phyloP scores from a whole-genome alignment of 176 grass and related monocot genomes.

The Ananas comosus region DNA sequence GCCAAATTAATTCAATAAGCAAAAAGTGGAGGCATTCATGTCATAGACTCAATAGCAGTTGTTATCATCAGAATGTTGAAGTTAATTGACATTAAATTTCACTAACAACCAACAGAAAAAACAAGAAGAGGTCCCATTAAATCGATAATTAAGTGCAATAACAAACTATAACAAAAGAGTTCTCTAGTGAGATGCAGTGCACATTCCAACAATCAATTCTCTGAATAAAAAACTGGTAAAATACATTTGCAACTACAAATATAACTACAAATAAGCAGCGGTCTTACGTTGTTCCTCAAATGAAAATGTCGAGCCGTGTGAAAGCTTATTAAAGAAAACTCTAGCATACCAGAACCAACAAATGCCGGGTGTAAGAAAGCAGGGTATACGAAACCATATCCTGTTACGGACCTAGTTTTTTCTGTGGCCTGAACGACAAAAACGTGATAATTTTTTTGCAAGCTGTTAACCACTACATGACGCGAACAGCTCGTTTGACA shows the following conservation, averaged over 20 bases:
- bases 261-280: too few relatives aligned
- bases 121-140: neutral
- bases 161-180: neutral
- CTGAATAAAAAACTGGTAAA: neutral
- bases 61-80: too few relatives aligned
- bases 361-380: too few relatives aligned
- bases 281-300: neutral
- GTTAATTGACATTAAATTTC: too few relatives aligned
- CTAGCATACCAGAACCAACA: neutral
- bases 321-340: neutral
- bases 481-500: too few relatives aligned
- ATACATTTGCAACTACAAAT: too few relatives aligned
- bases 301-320: neutral
- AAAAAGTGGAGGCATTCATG: conserved; percentile 16
- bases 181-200: neutral
- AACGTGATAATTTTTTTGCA: neutral
- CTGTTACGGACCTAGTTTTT: too few relatives aligned
- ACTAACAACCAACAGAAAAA: neutral
- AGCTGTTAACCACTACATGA: too few relatives aligned
- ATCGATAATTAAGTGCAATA: neutral
- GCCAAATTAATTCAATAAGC: conserved; percentile 20
- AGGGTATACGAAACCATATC: too few relatives aligned
- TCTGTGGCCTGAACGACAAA: neutral
- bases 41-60: neutral
- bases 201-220: neutral